phyloP scores from a whole-genome alignment of 148 eudicot species.

The Arbutus unedo region DNA sequence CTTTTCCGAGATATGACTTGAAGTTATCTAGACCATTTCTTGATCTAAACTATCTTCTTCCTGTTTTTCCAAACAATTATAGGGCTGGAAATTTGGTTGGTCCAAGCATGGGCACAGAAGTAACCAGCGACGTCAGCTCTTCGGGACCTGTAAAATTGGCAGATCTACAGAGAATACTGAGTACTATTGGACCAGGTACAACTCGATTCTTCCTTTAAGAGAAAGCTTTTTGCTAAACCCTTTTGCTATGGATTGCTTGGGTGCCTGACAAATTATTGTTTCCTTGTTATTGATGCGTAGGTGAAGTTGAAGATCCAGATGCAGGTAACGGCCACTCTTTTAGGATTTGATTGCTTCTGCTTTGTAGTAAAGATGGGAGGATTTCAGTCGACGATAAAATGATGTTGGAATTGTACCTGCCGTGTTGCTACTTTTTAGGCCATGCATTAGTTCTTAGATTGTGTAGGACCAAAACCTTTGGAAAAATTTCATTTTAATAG shows the following conservation, averaged over 20 bases:
- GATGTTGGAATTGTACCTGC: background rate
- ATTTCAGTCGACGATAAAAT: background rate
- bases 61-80: background rate
- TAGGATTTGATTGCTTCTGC: background rate
- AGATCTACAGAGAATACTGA: constrained; percentile 89
- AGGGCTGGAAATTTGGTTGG: constrained; percentile 94
- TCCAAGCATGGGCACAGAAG: constrained; percentile 71
- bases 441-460: background rate
- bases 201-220: background rate
- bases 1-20: background rate
- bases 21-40: background rate
- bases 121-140: constrained; percentile 78
- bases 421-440: background rate
- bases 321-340: constrained; percentile 52
- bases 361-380: background rate
- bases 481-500: too few relatives aligned
- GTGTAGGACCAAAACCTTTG: background rate
- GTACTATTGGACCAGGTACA: constrained; percentile 81
- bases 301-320: constrained; percentile 72
- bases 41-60: background rate
- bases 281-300: constrained; percentile 32
- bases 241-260: constrained; percentile 4
- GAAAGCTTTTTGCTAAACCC: background rate
- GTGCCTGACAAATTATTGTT: constrained; percentile 13
- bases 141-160: constrained; percentile 90